Base-by-base conservation (phyloP, 2,329 filamentous ascomycete species). In the Talaromyces sp. region DNA sequence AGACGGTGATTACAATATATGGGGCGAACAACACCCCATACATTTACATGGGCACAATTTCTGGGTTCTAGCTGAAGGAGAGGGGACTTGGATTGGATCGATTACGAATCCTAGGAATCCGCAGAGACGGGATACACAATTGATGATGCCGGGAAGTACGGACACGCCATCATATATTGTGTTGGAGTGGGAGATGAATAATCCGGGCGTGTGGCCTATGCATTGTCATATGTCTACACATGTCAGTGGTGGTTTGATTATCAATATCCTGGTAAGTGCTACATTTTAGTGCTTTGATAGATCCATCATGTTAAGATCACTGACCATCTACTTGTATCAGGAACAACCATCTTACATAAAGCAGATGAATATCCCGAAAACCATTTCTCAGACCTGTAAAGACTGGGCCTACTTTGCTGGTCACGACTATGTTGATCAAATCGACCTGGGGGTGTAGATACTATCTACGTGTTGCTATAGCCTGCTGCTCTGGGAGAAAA, bases 171-270 rank as follows among this genome's bases (percentile, higher is more conserved):
- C 54, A 1, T 58, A 41, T 58, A 27, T 58, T 16, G 37, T 58
- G 19, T 6, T 58, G 8, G 33, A 43, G n/a, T 58, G 33, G 33
- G 54, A 57, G 19, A 10, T 24, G 37, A 24, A 58, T 27, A 58
- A 27, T n/a, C 54, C 54, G 7, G 54, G 54, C 1, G 22, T 41
- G 19, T 58, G 54, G 54, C 54, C 54, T 27, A 24, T 58, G 19
- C 54, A 58, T 27, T 58, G 54, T 41, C 54, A 58, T 31, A 43
- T 58, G 19, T 37, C 52, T 41, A 37, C n/a, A 11, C 54, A 58
- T 11, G 54, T 24, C 19, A 39, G 33, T 16, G 37, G 19, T 16
- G 54, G 54, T 11, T 41, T 19, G 19, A 19, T 19, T 19, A 19
- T 19, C 19, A 19, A 19, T 1, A 19, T 19, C 19, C 19, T 19